Evolutionary conservation across 257 asterid species (phyloP).

Genomic region (Solanum clarkiae): DNA sequence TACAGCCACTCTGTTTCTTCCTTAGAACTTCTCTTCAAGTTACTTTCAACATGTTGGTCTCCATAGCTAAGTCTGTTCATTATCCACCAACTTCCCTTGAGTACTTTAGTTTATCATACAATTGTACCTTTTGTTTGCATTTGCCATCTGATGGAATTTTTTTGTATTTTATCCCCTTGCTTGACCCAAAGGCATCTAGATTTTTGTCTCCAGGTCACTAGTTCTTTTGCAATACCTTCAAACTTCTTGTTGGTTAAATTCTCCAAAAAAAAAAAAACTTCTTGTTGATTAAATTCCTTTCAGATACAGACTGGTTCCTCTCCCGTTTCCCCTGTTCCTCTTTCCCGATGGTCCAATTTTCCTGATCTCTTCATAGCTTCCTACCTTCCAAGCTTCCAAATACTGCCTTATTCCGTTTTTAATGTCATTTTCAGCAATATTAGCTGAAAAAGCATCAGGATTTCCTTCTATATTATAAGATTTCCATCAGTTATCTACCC

Average conservation of each 20-base stretch:
- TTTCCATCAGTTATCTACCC: background rate
- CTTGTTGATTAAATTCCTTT: background rate
- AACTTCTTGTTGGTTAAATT: background rate
- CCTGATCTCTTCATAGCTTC: background rate
- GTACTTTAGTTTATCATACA: background rate
- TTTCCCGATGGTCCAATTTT: background rate
- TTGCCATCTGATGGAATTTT: background rate
- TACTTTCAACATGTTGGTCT: background rate
- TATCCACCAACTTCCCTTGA: background rate
- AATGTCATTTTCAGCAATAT: slow-evolving; percentile 1
- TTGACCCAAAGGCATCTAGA: background rate
- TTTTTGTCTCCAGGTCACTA: background rate
- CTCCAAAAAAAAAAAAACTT: background rate
- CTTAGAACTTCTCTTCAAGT: background rate
- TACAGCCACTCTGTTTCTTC: background rate
- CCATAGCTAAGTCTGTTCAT: background rate
- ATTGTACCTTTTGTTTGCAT: background rate
- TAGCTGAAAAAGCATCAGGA: slow-evolving; percentile 3
- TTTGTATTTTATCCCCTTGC: background rate
- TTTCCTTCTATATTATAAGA: background rate
- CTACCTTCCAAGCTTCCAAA: background rate
- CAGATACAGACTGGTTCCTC: background rate
- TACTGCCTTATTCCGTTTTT: background rate
- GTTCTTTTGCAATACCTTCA: background rate
- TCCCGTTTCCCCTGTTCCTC: background rate